Evolutionary conservation across 257 asterid species (phyloP).

Genomic region (Rhazya stricta): DNA sequence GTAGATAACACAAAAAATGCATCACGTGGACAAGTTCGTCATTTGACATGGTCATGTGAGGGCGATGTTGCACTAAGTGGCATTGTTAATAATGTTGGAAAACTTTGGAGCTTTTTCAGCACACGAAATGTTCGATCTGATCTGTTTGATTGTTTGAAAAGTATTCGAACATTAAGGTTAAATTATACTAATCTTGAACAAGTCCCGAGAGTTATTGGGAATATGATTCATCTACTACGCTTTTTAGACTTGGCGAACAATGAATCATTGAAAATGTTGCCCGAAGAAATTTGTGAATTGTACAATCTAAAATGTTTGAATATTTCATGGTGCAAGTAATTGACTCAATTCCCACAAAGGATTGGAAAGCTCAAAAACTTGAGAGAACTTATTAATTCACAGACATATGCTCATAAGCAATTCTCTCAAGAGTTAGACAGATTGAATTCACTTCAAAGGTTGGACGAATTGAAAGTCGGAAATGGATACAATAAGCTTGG

Average conservation of each 20-base stretch:
- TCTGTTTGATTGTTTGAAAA: neutral
- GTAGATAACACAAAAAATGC: neutral
- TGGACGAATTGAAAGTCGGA: neutral
- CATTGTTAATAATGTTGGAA: neutral
- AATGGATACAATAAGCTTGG: neutral
- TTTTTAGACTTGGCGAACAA: slow-evolving; percentile 9
- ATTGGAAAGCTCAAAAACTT: neutral
- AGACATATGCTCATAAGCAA: no score
- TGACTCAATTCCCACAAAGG: slow-evolving; percentile 17
- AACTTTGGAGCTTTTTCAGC: neutral
- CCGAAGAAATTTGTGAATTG: slow-evolving; percentile 17
- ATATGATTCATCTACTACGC: slow-evolving; percentile 13
- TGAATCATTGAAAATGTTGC: slow-evolving; percentile 7
- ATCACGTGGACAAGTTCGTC: slow-evolving; percentile 1
- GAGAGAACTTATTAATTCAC: neutral
- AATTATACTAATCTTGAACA: neutral
- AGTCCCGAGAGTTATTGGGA: neutral
- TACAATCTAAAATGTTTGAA: slow-evolving; percentile 19
- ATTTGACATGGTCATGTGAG: neutral
- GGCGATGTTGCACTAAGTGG: neutral
- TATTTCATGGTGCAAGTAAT: slow-evolving; percentile 4
- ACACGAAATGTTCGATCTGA: neutral
- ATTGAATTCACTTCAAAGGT: no score
- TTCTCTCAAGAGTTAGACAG: no score
- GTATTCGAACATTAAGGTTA: slow-evolving; percentile 7